Conservation (phyloP, 345 rosid species). For the Rhizophora apiculata region DNA sequence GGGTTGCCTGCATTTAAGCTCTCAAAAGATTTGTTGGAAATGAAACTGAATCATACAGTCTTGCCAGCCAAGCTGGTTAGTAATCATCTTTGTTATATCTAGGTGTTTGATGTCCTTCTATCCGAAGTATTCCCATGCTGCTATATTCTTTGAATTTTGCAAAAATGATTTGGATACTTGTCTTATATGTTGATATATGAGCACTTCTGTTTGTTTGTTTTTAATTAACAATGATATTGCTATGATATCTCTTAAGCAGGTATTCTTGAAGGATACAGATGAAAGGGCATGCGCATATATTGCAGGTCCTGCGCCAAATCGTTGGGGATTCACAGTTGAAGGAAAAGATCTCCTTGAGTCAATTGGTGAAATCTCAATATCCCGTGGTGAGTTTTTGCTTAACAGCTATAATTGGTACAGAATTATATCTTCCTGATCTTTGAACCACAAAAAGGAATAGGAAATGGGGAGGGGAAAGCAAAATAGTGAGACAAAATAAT, state of each 20-base stretch:
- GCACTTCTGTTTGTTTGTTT: conserved; percentile 4
- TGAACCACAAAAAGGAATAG: not conserved
- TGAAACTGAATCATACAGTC: no score
- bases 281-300: conserved; percentile 99
- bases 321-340: conserved; percentile 93
- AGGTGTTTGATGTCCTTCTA: no score
- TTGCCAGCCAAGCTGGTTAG: not conserved
- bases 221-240: no score
- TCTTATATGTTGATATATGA: conserved; percentile 9
- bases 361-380: conserved; percentile 38
- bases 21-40: not conserved
- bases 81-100: not conserved
- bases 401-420: not conserved
- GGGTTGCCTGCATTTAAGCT: not conserved
- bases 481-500: not conserved
- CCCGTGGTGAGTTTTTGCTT: conserved; percentile 48
- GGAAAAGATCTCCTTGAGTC: conserved; percentile 77
- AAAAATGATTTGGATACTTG: not conserved
- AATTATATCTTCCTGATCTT: not conserved
- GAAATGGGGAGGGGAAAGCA: not conserved
- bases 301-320: conserved; percentile 99
- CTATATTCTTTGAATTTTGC: not conserved
- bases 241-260: conserved; percentile 43
- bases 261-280: conserved; percentile 93
- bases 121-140: not conserved